Evolutionary conservation across 2,329 filamentous ascomycete genomes (phyloP).

Genomic region (Xylaria sp.): DNA sequence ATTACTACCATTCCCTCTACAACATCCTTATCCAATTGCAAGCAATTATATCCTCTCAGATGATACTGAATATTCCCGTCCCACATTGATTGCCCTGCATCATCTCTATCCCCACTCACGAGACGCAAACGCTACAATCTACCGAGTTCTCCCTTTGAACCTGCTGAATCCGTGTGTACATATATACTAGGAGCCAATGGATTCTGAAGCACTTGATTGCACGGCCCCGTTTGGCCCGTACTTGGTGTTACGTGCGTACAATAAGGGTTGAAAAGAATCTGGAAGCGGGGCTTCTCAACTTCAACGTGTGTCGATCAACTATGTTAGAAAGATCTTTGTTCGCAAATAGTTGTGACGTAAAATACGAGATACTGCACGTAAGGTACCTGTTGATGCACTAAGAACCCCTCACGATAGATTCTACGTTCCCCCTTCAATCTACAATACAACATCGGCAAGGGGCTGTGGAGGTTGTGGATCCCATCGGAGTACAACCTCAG

Average conservation of each 20-base stretch:
- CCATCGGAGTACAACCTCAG: background rate
- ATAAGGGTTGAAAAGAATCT: background rate
- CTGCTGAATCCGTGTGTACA: background rate
- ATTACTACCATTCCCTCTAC: too few relatives aligned
- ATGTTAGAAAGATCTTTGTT: too few relatives aligned
- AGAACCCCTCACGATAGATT: background rate
- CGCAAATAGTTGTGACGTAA: background rate
- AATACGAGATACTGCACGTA: background rate
- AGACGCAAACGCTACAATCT: background rate
- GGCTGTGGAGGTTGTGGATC: background rate
- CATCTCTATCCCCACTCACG: too few relatives aligned
- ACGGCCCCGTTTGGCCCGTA: background rate
- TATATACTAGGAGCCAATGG: background rate
- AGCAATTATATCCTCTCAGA: too few relatives aligned
- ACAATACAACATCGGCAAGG: background rate
- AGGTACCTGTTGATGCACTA: background rate
- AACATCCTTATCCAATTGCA: too few relatives aligned
- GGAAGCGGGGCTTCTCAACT: background rate
- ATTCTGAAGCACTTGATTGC: background rate
- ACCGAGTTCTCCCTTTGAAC: background rate
- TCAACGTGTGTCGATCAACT: too few relatives aligned
- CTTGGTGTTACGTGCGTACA: background rate
- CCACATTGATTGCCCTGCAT: too few relatives aligned
- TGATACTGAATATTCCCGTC: too few relatives aligned
- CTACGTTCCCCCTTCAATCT: background rate